Percentiles rank a stretch among this genome's conserved stretches.
phyloP scores from a whole-genome alignment of 83 land plant species.

The Diphasiastrum complanatum region DNA sequence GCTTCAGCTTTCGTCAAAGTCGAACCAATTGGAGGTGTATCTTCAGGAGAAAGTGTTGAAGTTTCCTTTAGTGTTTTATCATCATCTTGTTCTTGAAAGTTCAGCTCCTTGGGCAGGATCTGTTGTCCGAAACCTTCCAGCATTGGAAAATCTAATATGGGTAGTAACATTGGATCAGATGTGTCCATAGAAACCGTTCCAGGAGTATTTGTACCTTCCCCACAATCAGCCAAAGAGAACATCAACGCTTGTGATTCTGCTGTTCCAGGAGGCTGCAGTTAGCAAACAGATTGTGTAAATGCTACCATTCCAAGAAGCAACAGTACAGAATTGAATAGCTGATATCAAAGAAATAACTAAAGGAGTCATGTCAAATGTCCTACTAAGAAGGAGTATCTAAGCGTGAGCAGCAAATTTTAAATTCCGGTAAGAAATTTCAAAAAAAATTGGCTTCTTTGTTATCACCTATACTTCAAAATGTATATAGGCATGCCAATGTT shows the following conservation, averaged over 20 bases:
- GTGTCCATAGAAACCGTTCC: constrained; percentile 48
- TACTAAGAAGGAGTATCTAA: no score
- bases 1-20: constrained; percentile 69
- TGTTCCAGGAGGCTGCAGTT: constrained; percentile 86
- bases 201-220: constrained; percentile 66
- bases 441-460: no score
- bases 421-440: no score
- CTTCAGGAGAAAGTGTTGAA: constrained; percentile 18
- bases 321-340: no score
- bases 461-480: no score
- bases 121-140: constrained; percentile 48
- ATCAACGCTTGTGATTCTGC: constrained; percentile 85
- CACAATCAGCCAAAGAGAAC: constrained; percentile 57
- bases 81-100: neutral
- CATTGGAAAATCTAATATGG: constrained; percentile 47
- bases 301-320: neutral
- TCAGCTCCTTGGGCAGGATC: constrained; percentile 12
- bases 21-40: constrained; percentile 42
- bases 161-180: constrained; percentile 71
- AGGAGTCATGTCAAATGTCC: no score
- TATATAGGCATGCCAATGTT: no score
- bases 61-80: constrained; percentile 29
- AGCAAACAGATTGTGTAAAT: constrained; percentile 5
- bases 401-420: no score
- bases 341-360: no score